Percentiles rank a stretch among this genome's conserved stretches.
phyloP scores from a whole-genome alignment of 2,329 filamentous ascomycete species.

The Pestalotiopsis sp. region DNA sequence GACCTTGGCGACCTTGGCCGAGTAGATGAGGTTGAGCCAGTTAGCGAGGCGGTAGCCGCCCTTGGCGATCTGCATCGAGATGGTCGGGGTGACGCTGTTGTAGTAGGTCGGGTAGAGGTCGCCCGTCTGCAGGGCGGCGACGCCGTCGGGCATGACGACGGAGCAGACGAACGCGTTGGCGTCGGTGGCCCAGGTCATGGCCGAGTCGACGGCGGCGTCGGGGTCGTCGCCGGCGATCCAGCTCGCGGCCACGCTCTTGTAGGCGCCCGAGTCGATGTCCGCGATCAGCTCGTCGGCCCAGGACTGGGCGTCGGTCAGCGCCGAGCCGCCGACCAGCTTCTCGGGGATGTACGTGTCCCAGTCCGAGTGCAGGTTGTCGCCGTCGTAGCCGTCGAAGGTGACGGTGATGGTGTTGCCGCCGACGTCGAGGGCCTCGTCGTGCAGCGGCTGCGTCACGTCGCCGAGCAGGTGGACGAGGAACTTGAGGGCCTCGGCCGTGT shows the following conservation, averaged over 20 bases:
- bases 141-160: conserved; percentile 42
- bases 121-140: conserved; percentile 35
- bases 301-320: conserved; percentile 31
- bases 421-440: conserved; percentile 40
- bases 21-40: conserved; percentile 27
- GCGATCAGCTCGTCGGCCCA: conserved; percentile 40
- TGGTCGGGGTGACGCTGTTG: conserved; percentile 37
- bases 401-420: conserved; percentile 51
- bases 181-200: conserved; percentile 44
- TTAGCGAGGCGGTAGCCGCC: conserved; percentile 37
- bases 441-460: conserved; percentile 45
- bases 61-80: conserved; percentile 48
- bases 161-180: conserved; percentile 44
- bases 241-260: conserved; percentile 28
- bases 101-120: conserved; percentile 48
- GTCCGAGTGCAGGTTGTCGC: conserved; percentile 49
- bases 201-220: conserved; percentile 36
- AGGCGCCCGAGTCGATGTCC: conserved; percentile 38
- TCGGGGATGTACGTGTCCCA: conserved; percentile 53
- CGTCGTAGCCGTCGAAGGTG: conserved; percentile 37
- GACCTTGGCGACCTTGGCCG: conserved; percentile 20
- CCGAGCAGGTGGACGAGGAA: conserved; percentile 23
- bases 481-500: conserved; percentile 17
- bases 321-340: conserved; percentile 37
- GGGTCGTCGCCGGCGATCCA: conserved; percentile 43